phyloP scores from a whole-genome alignment of 2,329 filamentous ascomycete genomes.

The Dothidotthia symphoricarpi region DNA sequence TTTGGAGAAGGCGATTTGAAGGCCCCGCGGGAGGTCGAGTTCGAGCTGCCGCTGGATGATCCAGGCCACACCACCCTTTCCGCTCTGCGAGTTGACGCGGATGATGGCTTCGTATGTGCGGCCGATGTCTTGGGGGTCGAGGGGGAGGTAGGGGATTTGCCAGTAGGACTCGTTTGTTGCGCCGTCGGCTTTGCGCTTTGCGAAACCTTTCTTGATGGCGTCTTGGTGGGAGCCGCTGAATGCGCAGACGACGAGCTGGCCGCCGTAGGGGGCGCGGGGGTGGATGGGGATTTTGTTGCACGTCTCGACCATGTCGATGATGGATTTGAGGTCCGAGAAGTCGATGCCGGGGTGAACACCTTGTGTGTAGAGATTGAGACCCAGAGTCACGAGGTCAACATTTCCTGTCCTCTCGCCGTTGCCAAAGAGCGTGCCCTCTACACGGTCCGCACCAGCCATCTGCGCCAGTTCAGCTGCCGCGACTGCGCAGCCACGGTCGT shows the following conservation, averaged over 20 bases:
- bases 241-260: conserved; percentile 85
- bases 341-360: conserved; percentile 82
- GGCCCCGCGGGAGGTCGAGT: conserved; percentile 86
- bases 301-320: conserved; percentile 87
- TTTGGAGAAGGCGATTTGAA: conserved; percentile 87
- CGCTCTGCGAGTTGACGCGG: conserved; percentile 93
- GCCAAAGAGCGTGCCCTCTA: conserved; percentile 90
- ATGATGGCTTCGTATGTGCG: conserved; percentile 98
- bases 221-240: conserved; percentile 94
- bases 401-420: conserved; percentile 97
- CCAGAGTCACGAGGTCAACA: conserved; percentile 89
- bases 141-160: conserved; percentile 86
- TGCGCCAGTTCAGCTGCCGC: conserved; percentile 89
- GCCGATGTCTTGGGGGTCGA: conserved; percentile 91
- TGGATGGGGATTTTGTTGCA: conserved; percentile 96
- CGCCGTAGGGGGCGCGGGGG: conserved; percentile 84
- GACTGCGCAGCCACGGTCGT: conserved; percentile 86
- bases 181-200: conserved; percentile 62
- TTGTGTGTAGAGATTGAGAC: conserved; percentile 91
- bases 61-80: conserved; percentile 93
- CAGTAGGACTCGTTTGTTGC: conserved; percentile 66
- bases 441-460: conserved; percentile 93
- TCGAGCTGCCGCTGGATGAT: conserved; percentile 86
- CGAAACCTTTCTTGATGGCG: conserved; percentile 88
- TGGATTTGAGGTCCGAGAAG: conserved; percentile 81